phyloP scores from a whole-genome alignment of 768 basidiomycete species.

The Pisolithus microcarpus region DNA sequence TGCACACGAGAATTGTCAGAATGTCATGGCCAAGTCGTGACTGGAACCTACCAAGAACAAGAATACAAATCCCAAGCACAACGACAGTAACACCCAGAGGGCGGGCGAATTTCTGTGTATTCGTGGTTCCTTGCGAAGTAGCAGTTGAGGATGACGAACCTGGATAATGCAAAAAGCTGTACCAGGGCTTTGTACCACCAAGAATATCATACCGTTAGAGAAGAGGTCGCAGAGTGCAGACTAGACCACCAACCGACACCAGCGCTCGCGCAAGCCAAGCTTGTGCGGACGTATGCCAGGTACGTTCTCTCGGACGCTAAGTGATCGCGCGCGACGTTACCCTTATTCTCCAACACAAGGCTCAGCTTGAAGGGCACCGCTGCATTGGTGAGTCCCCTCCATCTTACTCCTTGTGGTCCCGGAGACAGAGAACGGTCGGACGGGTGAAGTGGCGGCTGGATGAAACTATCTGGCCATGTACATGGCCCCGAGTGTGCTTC shows the following conservation, averaged over 20 bases:
- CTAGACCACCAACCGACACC: slow-evolving; percentile 45
- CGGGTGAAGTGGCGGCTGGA: not conserved
- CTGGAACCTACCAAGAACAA: slow-evolving; percentile 38
- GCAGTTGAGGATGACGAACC: slow-evolving; percentile 7
- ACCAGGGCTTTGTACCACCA: slow-evolving; percentile 40
- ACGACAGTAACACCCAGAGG: slow-evolving; percentile 49
- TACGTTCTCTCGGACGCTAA: slow-evolving; percentile 59
- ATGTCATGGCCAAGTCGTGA: not conserved
- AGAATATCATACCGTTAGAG: not conserved
- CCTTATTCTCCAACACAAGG: slow-evolving; percentile 46
- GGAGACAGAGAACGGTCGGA: not conserved
- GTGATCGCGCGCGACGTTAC: slow-evolving; percentile 59
- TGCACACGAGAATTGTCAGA: slow-evolving; percentile 12
- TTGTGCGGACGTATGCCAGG: slow-evolving; percentile 59
- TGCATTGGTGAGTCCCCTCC: slow-evolving; percentile 1
- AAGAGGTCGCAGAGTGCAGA: too few species aligned
- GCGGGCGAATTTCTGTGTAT: slow-evolving; percentile 31
- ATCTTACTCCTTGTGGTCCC: too few species aligned
- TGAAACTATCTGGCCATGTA: not conserved
- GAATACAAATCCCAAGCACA: slow-evolving; percentile 39
- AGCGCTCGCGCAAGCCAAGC: slow-evolving; percentile 49
- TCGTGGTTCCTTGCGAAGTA: not conserved
- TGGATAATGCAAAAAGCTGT: slow-evolving; percentile 43
- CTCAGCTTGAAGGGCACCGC: slow-evolving; percentile 14
- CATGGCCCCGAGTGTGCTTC: slow-evolving; percentile 5